Base-by-base conservation (phyloP, 176 grass and related monocot species). In the Tuctoria greenei region DNA sequence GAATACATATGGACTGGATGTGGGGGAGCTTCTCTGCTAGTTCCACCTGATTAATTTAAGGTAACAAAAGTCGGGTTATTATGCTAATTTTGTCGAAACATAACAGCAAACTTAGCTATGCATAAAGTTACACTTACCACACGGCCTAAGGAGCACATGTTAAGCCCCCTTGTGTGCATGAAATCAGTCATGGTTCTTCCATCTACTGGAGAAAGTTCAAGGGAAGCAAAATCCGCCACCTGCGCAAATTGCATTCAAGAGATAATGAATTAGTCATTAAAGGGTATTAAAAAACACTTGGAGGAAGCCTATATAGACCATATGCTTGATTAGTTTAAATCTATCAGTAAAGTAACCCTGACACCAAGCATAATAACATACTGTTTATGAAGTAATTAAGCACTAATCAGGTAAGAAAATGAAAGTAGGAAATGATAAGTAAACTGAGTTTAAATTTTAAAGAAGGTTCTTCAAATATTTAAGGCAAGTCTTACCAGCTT, bases 191-290 rank as follows among this genome's bases (percentile, higher is more conserved):
- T 85, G 39, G 96, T 99, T 88, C 83, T 92, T 78, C 96, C 96
- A 88, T 99, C 96, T 68, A 99, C 96, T 47, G 96, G 96, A 61
- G 96, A 99, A 86, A 99, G 89, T 77, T 99, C 96, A 66, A 99
- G 96, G 64, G 96, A 99, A 17, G 91, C 96, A 90, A 99, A 99
- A 95, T 99, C 96, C 77, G 92, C 73, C 40, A 99, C 96, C 96
- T 99, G 88, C 62, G 2, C 4, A 81, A 54, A 76, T 71, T 58
- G 50, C 17, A 64, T 61, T 69, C 8, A 5, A 80, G 15, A 65
- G 39, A 83, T 49, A 64, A 63, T 7, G 68, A 71, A 84, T 64
- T 37, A 51, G 68, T 28, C 58, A 42, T 45, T 79, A 45, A 45
- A 11, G 23, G 20, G 20, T n/a, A 50, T 45, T 41, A 75, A 69